Percentiles rank a stretch among this genome's conserved stretches.
Evolutionary conservation across 2,329 filamentous ascomycete species (phyloP).

Genomic region (Fusarium goolgardi): DNA sequence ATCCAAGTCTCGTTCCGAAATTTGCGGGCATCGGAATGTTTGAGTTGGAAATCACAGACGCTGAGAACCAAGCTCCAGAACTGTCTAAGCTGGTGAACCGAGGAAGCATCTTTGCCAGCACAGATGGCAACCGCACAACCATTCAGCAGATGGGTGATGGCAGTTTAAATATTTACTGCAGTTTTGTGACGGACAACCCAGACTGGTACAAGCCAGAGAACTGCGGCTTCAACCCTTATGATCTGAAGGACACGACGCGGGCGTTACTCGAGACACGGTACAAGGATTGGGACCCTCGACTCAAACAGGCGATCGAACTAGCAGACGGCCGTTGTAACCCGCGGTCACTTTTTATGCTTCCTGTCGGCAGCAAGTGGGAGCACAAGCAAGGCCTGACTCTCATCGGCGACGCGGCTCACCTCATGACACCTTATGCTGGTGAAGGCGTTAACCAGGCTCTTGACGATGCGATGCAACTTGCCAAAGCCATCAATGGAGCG

Average conservation of each 20-base stretch:
- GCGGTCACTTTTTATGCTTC: slow-evolving; percentile 64
- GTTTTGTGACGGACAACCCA: slow-evolving; percentile 53
- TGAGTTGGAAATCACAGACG: slow-evolving; percentile 56
- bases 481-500: slow-evolving; percentile 54
- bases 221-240: slow-evolving; percentile 58
- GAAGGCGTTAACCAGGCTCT: slow-evolving; percentile 70
- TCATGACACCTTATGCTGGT: slow-evolving; percentile 69
- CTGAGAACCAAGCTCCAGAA: slow-evolving; percentile 56
- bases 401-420: slow-evolving; percentile 70
- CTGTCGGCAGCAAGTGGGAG: slow-evolving; percentile 61
- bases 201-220: slow-evolving; percentile 53
- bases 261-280: slow-evolving; percentile 52
- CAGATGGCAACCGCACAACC: slow-evolving; percentile 56
- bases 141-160: slow-evolving; percentile 61
- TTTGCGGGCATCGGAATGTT: slow-evolving; percentile 61
- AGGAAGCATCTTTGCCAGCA: slow-evolving; percentile 59
- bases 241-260: slow-evolving; percentile 54
- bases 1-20: slow-evolving; percentile 53
- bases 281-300: slow-evolving; percentile 56
- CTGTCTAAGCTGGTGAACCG: slow-evolving; percentile 59
- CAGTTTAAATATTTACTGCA: slow-evolving; percentile 56
- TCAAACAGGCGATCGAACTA: slow-evolving; percentile 57
- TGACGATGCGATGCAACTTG: slow-evolving; percentile 64
- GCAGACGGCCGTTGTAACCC: slow-evolving; percentile 55
- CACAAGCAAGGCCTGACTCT: slow-evolving; percentile 62